Evolutionary conservation across 768 basidiomycete genomes (phyloP), one percentile per base, ranked within the genome.

Genomic region (Suillus luteus): DNA sequence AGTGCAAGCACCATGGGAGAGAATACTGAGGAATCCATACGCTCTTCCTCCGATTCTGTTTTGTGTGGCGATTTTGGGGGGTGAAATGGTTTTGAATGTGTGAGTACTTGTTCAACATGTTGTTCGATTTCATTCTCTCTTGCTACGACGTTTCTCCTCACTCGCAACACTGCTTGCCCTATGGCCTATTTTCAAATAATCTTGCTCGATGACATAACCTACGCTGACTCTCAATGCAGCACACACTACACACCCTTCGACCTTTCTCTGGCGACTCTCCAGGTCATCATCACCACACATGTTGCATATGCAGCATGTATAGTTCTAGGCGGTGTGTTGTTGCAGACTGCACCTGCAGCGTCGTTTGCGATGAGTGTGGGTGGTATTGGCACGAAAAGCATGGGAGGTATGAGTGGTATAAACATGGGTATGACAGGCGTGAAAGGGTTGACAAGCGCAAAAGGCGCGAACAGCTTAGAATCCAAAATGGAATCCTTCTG

Each of bases 271-370:
- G 93, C 97, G 0, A 83, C 86, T 6, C 66, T 91, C 8, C 86
- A 95, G 60, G 89, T 95, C 0, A 72, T 89, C 12, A 78, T 92
- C 17, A 96, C 95, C 5, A 92, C 91, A 74, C 84, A 86, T 44
- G 82, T 96, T 27, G 91, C 97, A 0, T 96, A 95, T 73, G 86
- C 89, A 2, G 90, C 95, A 0, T 93, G 89, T 46, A 81, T 89
- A 12, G 85, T 92, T 0, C 90, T 96, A 14, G 96, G 94, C 2
- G 87, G 89, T 8, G 89, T 95, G 1, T 80, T 99, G 2, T 75
- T 99, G 15, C 97, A 99, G 76, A 99, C 97, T 0, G 86, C 94
- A 0, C 96, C 96, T 2, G 78, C 81, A 51, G 17, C 51, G 5
- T 52, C 59, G 14, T 46, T 46, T 9, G 12, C n/a, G 5, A 48